phyloP scores from a whole-genome alignment of 2,329 filamentous ascomycete genomes.

The Aspergillus melleus region DNA sequence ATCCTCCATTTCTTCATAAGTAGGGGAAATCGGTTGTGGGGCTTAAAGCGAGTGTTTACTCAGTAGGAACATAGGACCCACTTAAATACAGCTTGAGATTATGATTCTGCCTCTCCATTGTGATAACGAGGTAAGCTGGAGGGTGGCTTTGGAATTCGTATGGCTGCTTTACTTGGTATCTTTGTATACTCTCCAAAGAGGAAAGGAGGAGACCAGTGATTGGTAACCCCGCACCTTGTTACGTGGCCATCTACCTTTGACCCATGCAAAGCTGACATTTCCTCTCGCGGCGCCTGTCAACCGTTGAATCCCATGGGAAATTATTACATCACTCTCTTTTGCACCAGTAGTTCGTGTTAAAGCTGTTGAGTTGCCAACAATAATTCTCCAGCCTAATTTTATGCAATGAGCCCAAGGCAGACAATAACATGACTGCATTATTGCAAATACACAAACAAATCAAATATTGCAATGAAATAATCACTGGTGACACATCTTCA shows the following conservation, averaged over 20 bases:
- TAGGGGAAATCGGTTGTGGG: not conserved
- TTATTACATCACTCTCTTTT: not conserved
- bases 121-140: not conserved
- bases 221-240: not conserved
- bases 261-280: not conserved
- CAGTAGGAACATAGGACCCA: not conserved
- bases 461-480: too few species aligned
- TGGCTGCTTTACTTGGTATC: not conserved
- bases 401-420: too few species aligned
- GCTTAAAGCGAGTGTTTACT: not conserved
- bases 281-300: not conserved
- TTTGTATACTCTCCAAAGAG: not conserved
- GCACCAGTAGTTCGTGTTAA: not conserved
- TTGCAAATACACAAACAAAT: too few species aligned
- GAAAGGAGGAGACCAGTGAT: not conserved
- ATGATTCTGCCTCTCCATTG: not conserved
- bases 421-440: too few species aligned
- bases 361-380: too few species aligned
- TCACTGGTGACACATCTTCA: too few species aligned
- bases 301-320: not conserved
- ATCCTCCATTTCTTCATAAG: constrained; percentile 2
- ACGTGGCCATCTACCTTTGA: not conserved
- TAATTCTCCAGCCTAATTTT: too few species aligned
- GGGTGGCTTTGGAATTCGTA: not conserved
- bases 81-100: not conserved